Evolutionary conservation across 1,284 basidiomycete species (phyloP).

Genomic region (Phellopilus nigrolimitatus): DNA sequence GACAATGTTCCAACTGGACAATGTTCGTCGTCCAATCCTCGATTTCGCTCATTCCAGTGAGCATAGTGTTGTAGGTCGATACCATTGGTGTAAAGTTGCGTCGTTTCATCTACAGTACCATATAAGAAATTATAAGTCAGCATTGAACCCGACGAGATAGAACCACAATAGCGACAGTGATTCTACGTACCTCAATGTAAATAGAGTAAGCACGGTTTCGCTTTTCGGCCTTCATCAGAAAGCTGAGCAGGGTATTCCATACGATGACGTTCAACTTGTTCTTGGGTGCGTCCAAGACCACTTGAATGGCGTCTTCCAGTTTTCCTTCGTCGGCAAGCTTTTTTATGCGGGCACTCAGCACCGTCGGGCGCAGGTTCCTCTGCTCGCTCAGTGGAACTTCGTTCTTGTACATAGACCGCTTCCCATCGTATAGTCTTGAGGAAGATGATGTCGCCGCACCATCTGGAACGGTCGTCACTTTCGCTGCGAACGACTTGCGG

Average conservation of each 20-base stretch:
- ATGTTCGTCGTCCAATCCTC: conserved; percentile 50
- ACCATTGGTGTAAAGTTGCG: conserved; percentile 62
- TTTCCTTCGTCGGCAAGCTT: conserved; percentile 48
- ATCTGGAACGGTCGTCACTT: too few relatives aligned
- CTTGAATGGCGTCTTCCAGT: conserved; percentile 52
- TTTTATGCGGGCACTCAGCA: conserved; percentile 33
- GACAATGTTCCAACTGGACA: conserved; percentile 56
- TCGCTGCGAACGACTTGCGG: too few relatives aligned
- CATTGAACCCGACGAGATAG: neutral
- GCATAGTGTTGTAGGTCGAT: conserved; percentile 61
- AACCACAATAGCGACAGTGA: neutral
- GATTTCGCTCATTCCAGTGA: conserved; percentile 54
- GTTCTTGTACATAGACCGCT: neutral
- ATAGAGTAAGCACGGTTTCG: conserved; percentile 56
- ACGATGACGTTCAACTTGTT: conserved; percentile 66
- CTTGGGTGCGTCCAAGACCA: conserved; percentile 58
- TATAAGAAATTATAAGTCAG: conserved; percentile 7
- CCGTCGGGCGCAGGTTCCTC: conserved; percentile 5
- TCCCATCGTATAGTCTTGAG: neutral
- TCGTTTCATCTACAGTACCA: conserved; percentile 65
- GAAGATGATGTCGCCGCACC: too few relatives aligned
- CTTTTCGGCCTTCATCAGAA: conserved; percentile 48
- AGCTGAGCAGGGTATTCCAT: conserved; percentile 71
- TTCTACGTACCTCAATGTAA: conserved; percentile 65
- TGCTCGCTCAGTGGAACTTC: neutral